These are phyloP conservation scores for Ogataea henricii DNA, from an alignment of 805 yeast species.

Conservation along the genomic window DNA sequence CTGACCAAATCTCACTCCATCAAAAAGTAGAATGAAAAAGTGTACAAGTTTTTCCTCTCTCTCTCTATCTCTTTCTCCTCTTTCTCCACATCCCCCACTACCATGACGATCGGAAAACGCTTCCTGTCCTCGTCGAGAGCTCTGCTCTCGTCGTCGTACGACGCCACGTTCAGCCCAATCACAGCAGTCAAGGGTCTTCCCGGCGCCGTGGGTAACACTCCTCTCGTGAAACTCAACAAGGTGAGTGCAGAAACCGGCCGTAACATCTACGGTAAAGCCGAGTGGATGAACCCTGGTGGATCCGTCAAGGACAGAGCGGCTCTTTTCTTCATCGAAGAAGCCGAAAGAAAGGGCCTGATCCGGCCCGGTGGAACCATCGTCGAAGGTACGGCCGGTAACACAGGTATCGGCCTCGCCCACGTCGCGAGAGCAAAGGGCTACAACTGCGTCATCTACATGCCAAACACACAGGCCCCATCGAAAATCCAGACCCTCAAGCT, in stretches of 20 bases:
- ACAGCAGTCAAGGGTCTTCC: constrained; percentile 68
- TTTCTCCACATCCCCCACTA: neutral
- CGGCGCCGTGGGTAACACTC: constrained; percentile 93
- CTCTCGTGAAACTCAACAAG: constrained; percentile 63
- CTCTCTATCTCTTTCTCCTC: neutral
- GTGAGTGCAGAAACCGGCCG: constrained; percentile 63
- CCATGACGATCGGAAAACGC: constrained; percentile 12
- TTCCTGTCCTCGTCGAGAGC: constrained; percentile 18
- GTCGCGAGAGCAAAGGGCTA: constrained; percentile 82
- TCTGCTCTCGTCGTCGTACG: constrained; percentile 23
- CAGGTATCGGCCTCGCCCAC: constrained; percentile 90
- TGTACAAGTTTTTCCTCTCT: no score
- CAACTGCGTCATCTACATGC: constrained; percentile 86
- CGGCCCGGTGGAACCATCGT: constrained; percentile 82
- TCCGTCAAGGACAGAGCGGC: constrained; percentile 93
- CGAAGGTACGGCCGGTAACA: constrained; percentile 94
- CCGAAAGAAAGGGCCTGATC: constrained; percentile 66
- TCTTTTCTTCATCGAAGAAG: constrained; percentile 70
- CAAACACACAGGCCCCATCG: constrained; percentile 81
- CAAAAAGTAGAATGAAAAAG: no score
- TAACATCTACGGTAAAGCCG: constrained; percentile 87
- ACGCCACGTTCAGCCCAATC: constrained; percentile 60
- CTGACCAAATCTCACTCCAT: neutral
- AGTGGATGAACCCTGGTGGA: constrained; percentile 92
- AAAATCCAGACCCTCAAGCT: constrained; percentile 74